phyloP scores from a whole-genome alignment of 306 rosid species.

The Castanea mollissima region DNA sequence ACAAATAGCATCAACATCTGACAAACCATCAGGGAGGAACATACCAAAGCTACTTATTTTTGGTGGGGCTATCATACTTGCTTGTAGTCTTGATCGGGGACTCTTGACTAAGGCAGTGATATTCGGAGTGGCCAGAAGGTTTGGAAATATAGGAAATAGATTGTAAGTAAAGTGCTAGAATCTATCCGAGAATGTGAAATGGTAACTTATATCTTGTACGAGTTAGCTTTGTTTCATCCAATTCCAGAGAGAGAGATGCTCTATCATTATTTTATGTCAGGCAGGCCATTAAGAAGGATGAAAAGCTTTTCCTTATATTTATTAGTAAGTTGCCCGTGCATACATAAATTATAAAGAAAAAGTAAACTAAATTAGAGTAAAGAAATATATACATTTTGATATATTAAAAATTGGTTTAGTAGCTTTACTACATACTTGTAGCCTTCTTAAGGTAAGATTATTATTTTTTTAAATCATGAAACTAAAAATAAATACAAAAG shows the following conservation, averaged over 20 bases:
- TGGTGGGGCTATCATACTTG: slow-evolving; percentile 77
- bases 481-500: too few relatives aligned
- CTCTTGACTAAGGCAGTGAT: slow-evolving; percentile 74
- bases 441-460: too few relatives aligned
- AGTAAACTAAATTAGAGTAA: too few relatives aligned
- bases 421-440: too few relatives aligned
- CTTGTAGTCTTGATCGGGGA: slow-evolving; percentile 90
- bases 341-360: too few relatives aligned
- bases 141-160: slow-evolving; percentile 70
- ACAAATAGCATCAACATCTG: slow-evolving; percentile 22
- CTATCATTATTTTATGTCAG: neutral
- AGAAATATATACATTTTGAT: too few relatives aligned
- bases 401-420: too few relatives aligned
- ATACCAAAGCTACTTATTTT: slow-evolving; percentile 59
- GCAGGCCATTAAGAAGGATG: too few relatives aligned
- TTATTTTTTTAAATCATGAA: too few relatives aligned
- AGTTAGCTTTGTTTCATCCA: slow-evolving; percentile 15
- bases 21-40: slow-evolving; percentile 61
- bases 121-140: slow-evolving; percentile 85
- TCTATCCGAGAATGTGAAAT: neutral
- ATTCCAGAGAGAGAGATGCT: neutral
- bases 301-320: too few relatives aligned
- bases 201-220: neutral
- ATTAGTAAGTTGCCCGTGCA: too few relatives aligned
- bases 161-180: slow-evolving; percentile 23